Conservation (phyloP, 495 filamentous ascomycete genomes). For the Aspergillus nanangensis region DNA sequence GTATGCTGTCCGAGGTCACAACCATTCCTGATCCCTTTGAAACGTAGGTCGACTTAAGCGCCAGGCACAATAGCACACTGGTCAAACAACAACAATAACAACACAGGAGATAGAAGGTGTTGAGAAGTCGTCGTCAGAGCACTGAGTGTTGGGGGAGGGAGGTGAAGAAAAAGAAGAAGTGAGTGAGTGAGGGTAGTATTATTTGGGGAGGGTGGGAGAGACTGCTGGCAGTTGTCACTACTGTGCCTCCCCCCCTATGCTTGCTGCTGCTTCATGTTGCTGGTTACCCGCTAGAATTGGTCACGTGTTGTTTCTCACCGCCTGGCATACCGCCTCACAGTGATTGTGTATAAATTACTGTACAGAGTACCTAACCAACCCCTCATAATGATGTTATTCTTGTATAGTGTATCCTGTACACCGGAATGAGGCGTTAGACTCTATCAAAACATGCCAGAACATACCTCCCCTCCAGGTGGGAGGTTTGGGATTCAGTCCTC, state of each 20-base stretch:
- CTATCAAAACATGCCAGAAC: too few relatives aligned
- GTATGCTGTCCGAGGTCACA: conserved; percentile 20
- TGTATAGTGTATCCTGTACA: too few relatives aligned
- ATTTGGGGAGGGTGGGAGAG: conserved; percentile 14
- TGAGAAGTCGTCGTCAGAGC: too few relatives aligned
- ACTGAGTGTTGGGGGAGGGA: conserved; percentile 4
- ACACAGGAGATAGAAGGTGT: conserved; percentile 1
- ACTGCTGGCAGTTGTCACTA: conserved; percentile 19
- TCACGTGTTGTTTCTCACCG: conserved; percentile 22
- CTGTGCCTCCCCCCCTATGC: conserved; percentile 14
- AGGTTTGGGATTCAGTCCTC: too few relatives aligned
- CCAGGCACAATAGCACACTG: too few relatives aligned
- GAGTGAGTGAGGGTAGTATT: conserved; percentile 6
- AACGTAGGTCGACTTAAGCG: not conserved
- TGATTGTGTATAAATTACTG: conserved; percentile 3
- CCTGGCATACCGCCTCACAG: conserved; percentile 12
- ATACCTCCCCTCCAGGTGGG: too few relatives aligned
- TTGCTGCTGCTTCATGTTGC: conserved; percentile 12
- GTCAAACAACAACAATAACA: too few relatives aligned
- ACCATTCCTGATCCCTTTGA: conserved; percentile 26
- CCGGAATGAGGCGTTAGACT: too few relatives aligned
- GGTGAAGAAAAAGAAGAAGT: too few relatives aligned
- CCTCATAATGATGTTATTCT: too few relatives aligned
- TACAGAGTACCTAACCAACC: conserved; percentile 3
- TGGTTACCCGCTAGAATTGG: conserved; percentile 12